Evolutionary conservation across 768 basidiomycete genomes (phyloP), one percentile per base, ranked within the genome.

Genomic region (Jaapia argillacea): DNA sequence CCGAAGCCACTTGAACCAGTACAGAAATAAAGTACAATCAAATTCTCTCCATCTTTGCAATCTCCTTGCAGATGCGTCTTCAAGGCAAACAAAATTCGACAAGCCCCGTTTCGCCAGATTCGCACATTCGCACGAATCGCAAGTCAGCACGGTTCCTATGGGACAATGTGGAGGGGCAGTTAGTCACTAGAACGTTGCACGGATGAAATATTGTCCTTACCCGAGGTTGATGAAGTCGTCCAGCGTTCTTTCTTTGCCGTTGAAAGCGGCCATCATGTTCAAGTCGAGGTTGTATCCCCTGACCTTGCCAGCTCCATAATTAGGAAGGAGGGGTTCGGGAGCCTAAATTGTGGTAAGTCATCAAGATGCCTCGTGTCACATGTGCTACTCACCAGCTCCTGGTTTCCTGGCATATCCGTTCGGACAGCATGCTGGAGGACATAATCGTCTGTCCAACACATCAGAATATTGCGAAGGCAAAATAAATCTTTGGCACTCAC

Each of bases 301-400:
- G 26, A 66, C 53, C 33, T 56, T 58, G 1, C 68, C 72, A 5
- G 63, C 58, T 14, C 70, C 71, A 41, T 65, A 73, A 51, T 73
- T 74, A 4, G 72, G 62, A 2, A 74, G 58, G 40, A 76, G 54
- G 0, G 70, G 73, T 42, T 65, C 63, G 0, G 71, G 72, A 1
- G 68, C 71, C 47, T 57, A 48, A 33, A 33, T 33, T 16, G 28
- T 33, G 28, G 28, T 33, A 10, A 33, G 16, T 33, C 10, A 33
- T 33, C n/a, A n/a, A n/a, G n/a, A 33, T 33, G 28, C 16, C 28
- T 33, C 28, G 16, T 33, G 28, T 36, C 27, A 41, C 5, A 28
- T 28, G 20, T 36, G 36, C 22, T 24, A 25, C n/a, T n/a, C n/a
- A 18, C 12, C 31, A 36, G 35, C 10, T 24, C 6, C 24, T 6